These are phyloP conservation scores for Monotropa hypopitys DNA, from an alignment of 179 eudicot species.

Conservation along the genomic window DNA sequence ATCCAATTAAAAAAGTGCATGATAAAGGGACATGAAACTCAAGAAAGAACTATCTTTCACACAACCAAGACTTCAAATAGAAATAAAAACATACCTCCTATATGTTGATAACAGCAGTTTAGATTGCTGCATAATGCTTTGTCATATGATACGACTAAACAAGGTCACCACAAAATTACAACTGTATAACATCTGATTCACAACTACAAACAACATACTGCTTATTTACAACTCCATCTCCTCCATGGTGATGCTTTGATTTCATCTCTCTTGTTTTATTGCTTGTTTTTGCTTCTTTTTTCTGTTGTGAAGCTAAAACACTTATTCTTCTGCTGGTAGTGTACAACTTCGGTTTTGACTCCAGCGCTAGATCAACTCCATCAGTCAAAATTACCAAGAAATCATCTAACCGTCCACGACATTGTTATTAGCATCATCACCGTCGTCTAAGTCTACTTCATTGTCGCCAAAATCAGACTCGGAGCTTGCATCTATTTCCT, in stretches of 20 bases:
- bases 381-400: neutral
- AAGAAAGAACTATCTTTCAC: no score
- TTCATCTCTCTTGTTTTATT: neutral
- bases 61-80: neutral
- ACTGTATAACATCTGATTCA: neutral
- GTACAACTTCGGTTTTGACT: neutral
- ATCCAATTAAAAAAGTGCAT: no score
- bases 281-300: neutral
- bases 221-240: neutral
- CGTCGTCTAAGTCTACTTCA: conserved; percentile 6
- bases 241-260: neutral
- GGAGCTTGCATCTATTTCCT: conserved; percentile 62
- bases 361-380: neutral
- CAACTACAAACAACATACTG: neutral
- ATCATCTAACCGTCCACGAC: conserved; percentile 4
- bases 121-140: neutral
- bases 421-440: neutral
- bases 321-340: neutral
- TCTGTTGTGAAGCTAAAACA: neutral
- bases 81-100: neutral
- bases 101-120: neutral
- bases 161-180: neutral
- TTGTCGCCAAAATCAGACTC: conserved; percentile 31
- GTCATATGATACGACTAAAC: neutral
- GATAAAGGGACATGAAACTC: no score